Evolutionary conservation across 192 early-diverging fungal species (phyloP).

Genomic region (Ramicandelaber brevisporus): DNA sequence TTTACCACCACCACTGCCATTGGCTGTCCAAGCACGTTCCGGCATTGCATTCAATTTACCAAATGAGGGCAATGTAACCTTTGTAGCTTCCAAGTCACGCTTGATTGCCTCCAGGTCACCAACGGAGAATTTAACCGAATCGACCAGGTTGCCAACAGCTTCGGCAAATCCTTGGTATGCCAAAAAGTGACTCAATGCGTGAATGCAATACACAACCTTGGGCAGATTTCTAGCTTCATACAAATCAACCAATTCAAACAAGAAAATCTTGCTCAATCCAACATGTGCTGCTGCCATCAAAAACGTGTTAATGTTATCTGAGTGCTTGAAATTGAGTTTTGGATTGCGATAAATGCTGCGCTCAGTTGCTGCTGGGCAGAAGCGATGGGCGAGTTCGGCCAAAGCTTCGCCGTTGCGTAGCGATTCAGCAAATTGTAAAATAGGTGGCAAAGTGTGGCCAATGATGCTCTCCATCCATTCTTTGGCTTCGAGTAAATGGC

Average conservation of each 20-base stretch:
- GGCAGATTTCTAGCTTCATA: conserved; percentile 99
- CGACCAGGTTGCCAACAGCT: conserved; percentile 77
- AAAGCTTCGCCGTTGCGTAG: conserved; percentile 80
- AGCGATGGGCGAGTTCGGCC: conserved; percentile 65
- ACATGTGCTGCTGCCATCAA: conserved; percentile 53
- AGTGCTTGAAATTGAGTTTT: conserved; percentile 75
- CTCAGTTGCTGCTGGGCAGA: conserved; percentile 61
- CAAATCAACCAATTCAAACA: conserved; percentile 91
- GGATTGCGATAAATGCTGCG: conserved; percentile 52
- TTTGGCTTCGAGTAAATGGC: conserved; percentile 96
- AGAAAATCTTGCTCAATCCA: conserved; percentile 74
- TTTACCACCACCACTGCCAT: too few species aligned
- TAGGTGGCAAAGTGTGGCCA: conserved; percentile 47
- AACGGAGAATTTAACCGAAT: conserved; percentile 72
- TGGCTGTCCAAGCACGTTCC: too few species aligned
- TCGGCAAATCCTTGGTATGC: conserved; percentile 61
- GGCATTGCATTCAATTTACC: too few species aligned
- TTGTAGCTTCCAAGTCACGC: conserved; percentile 57
- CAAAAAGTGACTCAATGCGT: conserved; percentile 85
- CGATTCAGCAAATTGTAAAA: conserved; percentile 62
- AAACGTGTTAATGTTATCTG: conserved; percentile 95
- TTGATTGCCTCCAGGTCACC: conserved; percentile 32
- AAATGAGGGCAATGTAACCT: too few species aligned
- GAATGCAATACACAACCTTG: conserved; percentile 95
- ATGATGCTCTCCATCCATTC: conserved; percentile 98